phyloP scores from a whole-genome alignment of 2,329 filamentous ascomycete species.

The Diaporthe batatas region DNA sequence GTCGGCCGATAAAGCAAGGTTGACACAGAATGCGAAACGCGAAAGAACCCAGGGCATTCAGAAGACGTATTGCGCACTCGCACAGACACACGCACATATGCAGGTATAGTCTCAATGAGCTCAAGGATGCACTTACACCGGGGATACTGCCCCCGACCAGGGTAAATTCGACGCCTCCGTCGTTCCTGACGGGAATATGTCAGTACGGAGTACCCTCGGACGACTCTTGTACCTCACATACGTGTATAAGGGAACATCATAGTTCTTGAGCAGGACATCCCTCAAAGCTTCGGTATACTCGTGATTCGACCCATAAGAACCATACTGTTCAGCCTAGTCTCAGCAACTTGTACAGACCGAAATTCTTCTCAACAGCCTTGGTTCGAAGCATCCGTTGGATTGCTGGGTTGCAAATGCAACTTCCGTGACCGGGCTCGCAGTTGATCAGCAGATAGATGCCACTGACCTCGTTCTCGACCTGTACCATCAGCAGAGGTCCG shows the following conservation, averaged over 20 bases:
- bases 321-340: constrained; percentile 50
- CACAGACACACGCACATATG: no score
- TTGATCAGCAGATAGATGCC: no score
- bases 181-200: constrained; percentile 49
- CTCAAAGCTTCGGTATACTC: constrained; percentile 57
- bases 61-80: neutral
- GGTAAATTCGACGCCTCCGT: constrained; percentile 59
- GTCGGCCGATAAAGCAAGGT: no score
- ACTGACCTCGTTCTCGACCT: constrained; percentile 60
- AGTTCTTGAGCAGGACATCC: constrained; percentile 57
- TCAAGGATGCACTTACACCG: constrained; percentile 45
- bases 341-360: neutral
- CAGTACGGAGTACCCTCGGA: neutral
- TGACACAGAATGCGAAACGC: neutral
- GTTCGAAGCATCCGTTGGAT: neutral
- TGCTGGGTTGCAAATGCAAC: no score
- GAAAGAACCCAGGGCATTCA: no score
- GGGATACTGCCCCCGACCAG: constrained; percentile 59
- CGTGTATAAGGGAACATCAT: constrained; percentile 61
- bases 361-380: neutral
- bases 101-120: neutral
- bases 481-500: constrained; percentile 63
- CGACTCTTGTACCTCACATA: neutral
- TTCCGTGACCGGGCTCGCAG: neutral
- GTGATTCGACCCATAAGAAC: constrained; percentile 61